Evolutionary conservation across 2,329 filamentous ascomycete genomes (phyloP).

Genomic region (Fusarium decemcellulare): DNA sequence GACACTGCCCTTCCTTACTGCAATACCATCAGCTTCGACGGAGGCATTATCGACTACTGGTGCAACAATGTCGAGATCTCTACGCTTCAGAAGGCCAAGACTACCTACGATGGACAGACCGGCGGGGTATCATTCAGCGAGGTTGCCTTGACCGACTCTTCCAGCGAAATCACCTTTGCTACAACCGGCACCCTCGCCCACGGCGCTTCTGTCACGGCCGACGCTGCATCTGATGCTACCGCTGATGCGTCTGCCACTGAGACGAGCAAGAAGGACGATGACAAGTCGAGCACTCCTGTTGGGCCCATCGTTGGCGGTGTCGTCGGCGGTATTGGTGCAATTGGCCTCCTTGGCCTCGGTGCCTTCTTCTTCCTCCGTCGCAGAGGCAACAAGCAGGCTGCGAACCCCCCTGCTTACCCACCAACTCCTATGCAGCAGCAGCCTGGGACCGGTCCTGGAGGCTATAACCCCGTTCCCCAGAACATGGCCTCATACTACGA

Average conservation of each 20-base stretch:
- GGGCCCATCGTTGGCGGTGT: slow-evolving; percentile 57
- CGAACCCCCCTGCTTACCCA: slow-evolving; percentile 24
- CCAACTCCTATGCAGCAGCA: slow-evolving; percentile 32
- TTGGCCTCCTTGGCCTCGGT: slow-evolving; percentile 49
- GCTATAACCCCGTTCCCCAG: slow-evolving; percentile 30
- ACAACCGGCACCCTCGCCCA: neutral
- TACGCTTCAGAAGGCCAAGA: slow-evolving; percentile 54
- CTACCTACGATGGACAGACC: slow-evolving; percentile 58
- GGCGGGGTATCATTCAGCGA: slow-evolving; percentile 47
- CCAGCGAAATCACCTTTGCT: slow-evolving; percentile 21
- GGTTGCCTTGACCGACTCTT: slow-evolving; percentile 3
- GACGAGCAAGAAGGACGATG: slow-evolving; percentile 6
- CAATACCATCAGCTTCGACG: slow-evolving; percentile 60
- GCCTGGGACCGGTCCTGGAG: slow-evolving; percentile 26
- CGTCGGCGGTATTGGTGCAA: slow-evolving; percentile 53
- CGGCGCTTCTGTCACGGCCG: neutral
- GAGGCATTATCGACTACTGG: slow-evolving; percentile 60
- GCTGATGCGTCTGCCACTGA: neutral
- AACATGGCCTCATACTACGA: slow-evolving; percentile 45
- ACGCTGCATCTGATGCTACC: slow-evolving; percentile 6
- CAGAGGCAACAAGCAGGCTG: slow-evolving; percentile 43
- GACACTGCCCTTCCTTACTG: slow-evolving; percentile 55
- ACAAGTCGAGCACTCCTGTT: slow-evolving; percentile 40
- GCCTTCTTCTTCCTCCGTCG: slow-evolving; percentile 51
- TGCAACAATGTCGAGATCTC: slow-evolving; percentile 55